Evolutionary conservation across 257 asterid species (phyloP), one percentile per base, ranked within the genome.

Genomic region (Solanum pinnatisectum): DNA sequence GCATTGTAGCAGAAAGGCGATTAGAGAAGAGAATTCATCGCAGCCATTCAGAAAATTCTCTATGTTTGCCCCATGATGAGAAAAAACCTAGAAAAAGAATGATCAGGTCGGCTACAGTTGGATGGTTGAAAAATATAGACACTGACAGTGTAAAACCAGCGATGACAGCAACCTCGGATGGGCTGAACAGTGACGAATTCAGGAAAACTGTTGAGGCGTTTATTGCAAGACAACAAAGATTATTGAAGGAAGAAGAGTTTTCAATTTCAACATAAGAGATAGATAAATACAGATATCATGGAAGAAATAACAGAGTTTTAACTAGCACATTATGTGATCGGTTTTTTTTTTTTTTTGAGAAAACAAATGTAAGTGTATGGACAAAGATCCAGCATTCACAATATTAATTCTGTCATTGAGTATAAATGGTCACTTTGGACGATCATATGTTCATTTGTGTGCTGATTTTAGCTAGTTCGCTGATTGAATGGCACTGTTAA

Each of bases 131-230:
- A 71, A 71, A 81, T 76, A 90, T 87, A 70, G 49, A 12, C 0
- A 65, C 65, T 18, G 85, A 77, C 1, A 70, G 52, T 68, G 83
- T 76, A 88, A 85, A 84, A 74, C 27, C 77, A 77, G 23, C 78
- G 90, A 86, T 56, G 79, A 86, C 83, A 36, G 88, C 27, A 4
- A 27, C 8, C 32, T 12, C 33, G 89, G 97, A 95, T 40, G 91
- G 90, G 88, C 91, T 95, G 97, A 94, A 95, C 88, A 83, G 91
- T 70, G 98, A 94, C 44, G 98, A 95, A 60, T 96, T 96, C 91
- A 93, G 96, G 60, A 90, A 86, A 1, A 93, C 91, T 16, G 94
- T 96, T 52, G 98, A 96, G 89, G 98, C 94, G 10, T 96, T 94
- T 59, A 96, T 95, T 68, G 96, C 98, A 36, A 92, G 96, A 81